These are phyloP conservation scores for Orbilia oligospora DNA, from an alignment of 2,329 filamentous ascomycete genomes.

Conservation along the genomic window DNA sequence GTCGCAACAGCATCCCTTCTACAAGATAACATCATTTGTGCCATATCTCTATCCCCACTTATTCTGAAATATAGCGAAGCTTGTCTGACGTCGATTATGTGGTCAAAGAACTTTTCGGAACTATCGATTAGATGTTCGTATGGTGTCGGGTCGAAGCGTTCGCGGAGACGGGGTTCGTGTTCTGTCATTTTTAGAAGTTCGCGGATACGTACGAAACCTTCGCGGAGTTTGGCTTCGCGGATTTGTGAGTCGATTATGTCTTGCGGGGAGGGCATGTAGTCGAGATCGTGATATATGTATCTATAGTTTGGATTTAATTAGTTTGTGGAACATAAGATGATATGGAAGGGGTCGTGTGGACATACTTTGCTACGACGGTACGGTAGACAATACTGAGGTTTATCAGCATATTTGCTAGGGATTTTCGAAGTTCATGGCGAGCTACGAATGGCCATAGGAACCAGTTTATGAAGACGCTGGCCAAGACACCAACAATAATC, in stretches of 20 bases:
- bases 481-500: slow-evolving; percentile 72
- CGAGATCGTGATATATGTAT: slow-evolving; percentile 74
- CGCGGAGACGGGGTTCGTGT: slow-evolving; percentile 74
- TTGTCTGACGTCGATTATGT: slow-evolving; percentile 73
- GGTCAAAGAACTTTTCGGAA: slow-evolving; percentile 74
- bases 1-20: slow-evolving; percentile 74
- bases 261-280: slow-evolving; percentile 70
- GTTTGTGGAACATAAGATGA: not conserved
- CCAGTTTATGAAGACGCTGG: slow-evolving; percentile 74
- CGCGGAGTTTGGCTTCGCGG: slow-evolving; percentile 74
- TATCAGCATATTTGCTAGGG: slow-evolving; percentile 73
- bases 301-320: slow-evolving; percentile 53
- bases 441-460: slow-evolving; percentile 75
- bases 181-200: slow-evolving; percentile 73
- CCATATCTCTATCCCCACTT: slow-evolving; percentile 70
- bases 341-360: not conserved
- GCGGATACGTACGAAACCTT: slow-evolving; percentile 74
- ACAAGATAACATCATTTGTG: slow-evolving; percentile 70
- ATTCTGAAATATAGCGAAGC: slow-evolving; percentile 74
- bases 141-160: slow-evolving; percentile 73
- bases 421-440: slow-evolving; percentile 73
- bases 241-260: slow-evolving; percentile 73
- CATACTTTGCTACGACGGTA: slow-evolving; percentile 64
- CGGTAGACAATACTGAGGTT: slow-evolving; percentile 74
- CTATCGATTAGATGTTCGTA: slow-evolving; percentile 73